A percentile compares a stretch with the other conserved stretches of the same genome.
Evolutionary conservation across 163 green algal genomes (phyloP).

Genomic region (Coccomyxa subellipsoidea): DNA sequence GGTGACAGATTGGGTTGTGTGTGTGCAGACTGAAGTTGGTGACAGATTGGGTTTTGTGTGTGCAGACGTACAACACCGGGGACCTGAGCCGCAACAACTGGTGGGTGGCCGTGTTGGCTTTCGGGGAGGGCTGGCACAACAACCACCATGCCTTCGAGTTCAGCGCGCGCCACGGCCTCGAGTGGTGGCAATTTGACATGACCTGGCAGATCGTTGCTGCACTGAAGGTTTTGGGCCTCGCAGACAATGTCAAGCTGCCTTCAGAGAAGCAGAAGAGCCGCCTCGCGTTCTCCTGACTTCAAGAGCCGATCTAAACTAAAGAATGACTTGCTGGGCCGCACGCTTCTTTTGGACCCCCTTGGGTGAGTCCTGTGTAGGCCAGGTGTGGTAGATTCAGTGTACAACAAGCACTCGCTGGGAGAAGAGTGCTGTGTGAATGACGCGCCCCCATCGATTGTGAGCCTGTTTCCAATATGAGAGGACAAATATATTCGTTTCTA

Average conservation of each 20-base stretch:
- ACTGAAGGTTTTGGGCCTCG: slow-evolving; percentile 86
- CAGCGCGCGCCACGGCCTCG: slow-evolving; percentile 89
- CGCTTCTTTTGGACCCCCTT: not conserved
- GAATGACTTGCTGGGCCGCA: not conserved
- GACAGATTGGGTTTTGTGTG: too few relatives aligned
- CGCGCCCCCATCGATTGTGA: too few relatives aligned
- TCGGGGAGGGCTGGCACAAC: slow-evolving; percentile 97
- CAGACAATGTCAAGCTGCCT: slow-evolving; percentile 90
- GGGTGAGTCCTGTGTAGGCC: not conserved
- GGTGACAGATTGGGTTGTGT: too few relatives aligned
- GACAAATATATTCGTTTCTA: too few relatives aligned
- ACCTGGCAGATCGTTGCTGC: slow-evolving; percentile 85
- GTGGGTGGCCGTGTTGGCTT: slow-evolving; percentile 93
- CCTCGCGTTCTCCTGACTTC: slow-evolving; percentile 18
- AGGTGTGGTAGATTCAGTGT: not conserved
- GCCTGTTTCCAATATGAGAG: too few relatives aligned
- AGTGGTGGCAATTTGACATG: slow-evolving; percentile 93
- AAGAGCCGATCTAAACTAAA: not conserved
- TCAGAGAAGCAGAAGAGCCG: slow-evolving; percentile 42
- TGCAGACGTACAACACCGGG: slow-evolving; percentile 27
- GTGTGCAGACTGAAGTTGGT: too few relatives aligned
- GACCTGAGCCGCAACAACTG: slow-evolving; percentile 35
- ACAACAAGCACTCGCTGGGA: not conserved
- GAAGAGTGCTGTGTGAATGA: too few relatives aligned
- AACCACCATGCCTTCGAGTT: slow-evolving; percentile 99